phyloP scores from a whole-genome alignment of 2,329 filamentous ascomycete genomes.

The Dactylellina haptotyla region DNA sequence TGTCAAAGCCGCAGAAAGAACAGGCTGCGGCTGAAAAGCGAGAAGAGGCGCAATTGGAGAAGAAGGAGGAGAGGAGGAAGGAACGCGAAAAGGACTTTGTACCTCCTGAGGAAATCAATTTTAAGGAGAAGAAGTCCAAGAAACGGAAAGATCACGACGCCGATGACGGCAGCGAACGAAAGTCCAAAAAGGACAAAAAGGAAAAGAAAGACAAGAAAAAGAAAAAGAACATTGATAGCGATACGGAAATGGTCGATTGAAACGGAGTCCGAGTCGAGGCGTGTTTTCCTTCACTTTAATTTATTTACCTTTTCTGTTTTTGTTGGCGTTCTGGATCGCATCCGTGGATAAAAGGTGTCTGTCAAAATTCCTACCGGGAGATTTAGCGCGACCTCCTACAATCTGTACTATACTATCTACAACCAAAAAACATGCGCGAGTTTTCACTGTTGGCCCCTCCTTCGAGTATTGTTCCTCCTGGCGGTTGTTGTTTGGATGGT shows the following conservation, averaged over 20 bases:
- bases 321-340: slow-evolving; percentile 44
- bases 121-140: slow-evolving; percentile 48
- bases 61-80: slow-evolving; percentile 87
- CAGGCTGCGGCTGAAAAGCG: slow-evolving; percentile 80
- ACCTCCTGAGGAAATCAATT: slow-evolving; percentile 75
- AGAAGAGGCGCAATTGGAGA: slow-evolving; percentile 83
- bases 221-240: slow-evolving; percentile 24
- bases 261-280: neutral
- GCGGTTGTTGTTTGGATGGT: slow-evolving; percentile 20
- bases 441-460: neutral
- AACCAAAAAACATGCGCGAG: slow-evolving; percentile 7
- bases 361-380: slow-evolving; percentile 16
- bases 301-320: slow-evolving; percentile 9
- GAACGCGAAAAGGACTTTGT: slow-evolving; percentile 87
- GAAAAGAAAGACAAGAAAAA: slow-evolving; percentile 53
- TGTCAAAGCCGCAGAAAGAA: slow-evolving; percentile 92
- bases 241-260: slow-evolving; percentile 30
- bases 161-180: slow-evolving; percentile 22
- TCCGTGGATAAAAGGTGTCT: neutral
- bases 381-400: slow-evolving; percentile 39
- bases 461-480: no score
- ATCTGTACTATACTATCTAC: slow-evolving; percentile 43
- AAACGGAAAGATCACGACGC: slow-evolving; percentile 46
- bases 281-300: neutral
- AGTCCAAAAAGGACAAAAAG: slow-evolving; percentile 50